phyloP scores from a whole-genome alignment of 2,329 filamentous ascomycete species.

The Cytospora schulzeri region DNA sequence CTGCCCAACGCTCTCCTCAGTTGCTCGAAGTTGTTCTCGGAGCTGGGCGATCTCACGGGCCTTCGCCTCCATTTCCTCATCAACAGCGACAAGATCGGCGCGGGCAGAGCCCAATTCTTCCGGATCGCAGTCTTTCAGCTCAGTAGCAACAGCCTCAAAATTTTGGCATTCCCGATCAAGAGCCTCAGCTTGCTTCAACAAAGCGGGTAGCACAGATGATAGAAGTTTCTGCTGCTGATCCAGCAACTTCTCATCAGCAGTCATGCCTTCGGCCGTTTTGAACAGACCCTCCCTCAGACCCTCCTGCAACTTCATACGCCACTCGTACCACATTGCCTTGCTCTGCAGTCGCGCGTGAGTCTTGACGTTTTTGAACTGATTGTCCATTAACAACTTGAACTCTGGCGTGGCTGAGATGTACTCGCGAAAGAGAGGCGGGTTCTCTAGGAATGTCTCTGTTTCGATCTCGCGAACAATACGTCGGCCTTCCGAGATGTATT shows the following conservation, averaged over 20 bases:
- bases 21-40: conserved; percentile 66
- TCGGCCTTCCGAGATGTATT: conserved; percentile 91
- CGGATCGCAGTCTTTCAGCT: conserved; percentile 78
- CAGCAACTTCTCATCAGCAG: conserved; percentile 68
- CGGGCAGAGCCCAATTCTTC: conserved; percentile 75
- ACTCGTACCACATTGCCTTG: conserved; percentile 98
- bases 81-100: conserved; percentile 64
- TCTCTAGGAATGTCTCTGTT: conserved; percentile 82
- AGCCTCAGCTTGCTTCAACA: conserved; percentile 61
- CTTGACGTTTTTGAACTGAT: conserved; percentile 96
- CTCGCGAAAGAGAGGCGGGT: conserved; percentile 87
- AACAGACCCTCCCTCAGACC: conserved; percentile 80
- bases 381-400: conserved; percentile 86
- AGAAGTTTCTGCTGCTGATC: conserved; percentile 70
- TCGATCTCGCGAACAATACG: conserved; percentile 91
- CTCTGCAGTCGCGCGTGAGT: conserved; percentile 86
- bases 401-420: conserved; percentile 85
- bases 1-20: conserved; percentile 64
- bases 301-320: conserved; percentile 85
- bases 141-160: conserved; percentile 71
- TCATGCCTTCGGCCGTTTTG: conserved; percentile 76
- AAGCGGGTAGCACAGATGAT: conserved; percentile 64
- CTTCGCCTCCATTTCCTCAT: conserved; percentile 71
- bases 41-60: conserved; percentile 67
- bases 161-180: conserved; percentile 67